A percentile compares a stretch with the other conserved stretches of the same genome.
phyloP scores from a whole-genome alignment of 2,329 filamentous ascomycete species.

The Sporothrix euskadiensis region DNA sequence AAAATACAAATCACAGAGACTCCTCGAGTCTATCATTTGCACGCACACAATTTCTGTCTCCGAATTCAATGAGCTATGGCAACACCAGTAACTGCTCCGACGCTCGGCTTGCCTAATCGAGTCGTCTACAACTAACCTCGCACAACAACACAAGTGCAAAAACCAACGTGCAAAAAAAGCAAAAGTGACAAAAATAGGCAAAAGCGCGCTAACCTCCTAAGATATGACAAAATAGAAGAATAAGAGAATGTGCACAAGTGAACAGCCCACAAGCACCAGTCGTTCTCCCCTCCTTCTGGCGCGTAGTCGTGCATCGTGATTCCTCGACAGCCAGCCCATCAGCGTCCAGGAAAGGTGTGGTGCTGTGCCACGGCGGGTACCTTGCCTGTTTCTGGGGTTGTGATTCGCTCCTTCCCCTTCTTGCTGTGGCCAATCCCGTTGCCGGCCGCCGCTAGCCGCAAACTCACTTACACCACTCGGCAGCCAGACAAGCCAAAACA shows the following conservation, averaged over 20 bases:
- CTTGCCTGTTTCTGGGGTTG: background rate
- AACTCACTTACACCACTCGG: conserved; percentile 2
- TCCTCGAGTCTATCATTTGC: conserved; percentile 9
- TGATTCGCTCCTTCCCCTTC: background rate
- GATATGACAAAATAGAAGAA: background rate
- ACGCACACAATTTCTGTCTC: background rate
- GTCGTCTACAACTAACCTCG: background rate
- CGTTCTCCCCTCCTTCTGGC: background rate
- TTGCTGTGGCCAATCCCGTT: background rate
- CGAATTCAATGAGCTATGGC: background rate
- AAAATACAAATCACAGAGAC: conserved; percentile 13
- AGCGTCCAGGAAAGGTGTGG: background rate
- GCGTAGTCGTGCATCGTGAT: conserved; percentile 23
- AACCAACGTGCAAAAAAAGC: background rate
- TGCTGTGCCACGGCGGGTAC: conserved; percentile 14
- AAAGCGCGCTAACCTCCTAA: background rate
- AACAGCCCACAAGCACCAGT: background rate
- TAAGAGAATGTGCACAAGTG: background rate
- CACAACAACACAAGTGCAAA: background rate
- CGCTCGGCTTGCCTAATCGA: background rate
- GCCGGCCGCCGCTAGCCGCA: background rate
- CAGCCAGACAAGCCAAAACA: background rate
- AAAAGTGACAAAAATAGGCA: background rate
- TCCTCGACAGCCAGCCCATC: conserved; percentile 17
- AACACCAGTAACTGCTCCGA: background rate